Evolutionary conservation across 108 stramenopile genomes (phyloP).

Genomic region (Nannochloropsis oceanica): DNA sequence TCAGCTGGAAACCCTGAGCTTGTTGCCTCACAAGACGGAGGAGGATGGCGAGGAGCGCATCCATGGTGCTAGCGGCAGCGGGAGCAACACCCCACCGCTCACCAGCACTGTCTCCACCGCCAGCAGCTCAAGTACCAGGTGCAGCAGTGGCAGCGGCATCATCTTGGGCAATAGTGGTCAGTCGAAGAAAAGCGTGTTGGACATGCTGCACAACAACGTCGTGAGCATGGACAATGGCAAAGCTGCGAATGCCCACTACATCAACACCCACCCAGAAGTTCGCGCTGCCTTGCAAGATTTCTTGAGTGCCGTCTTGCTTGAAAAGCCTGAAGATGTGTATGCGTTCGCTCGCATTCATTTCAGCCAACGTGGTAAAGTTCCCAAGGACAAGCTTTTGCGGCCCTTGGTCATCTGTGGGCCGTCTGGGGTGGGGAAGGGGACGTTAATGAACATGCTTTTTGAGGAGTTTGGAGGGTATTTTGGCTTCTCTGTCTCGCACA

Average conservation of each 20-base stretch:
- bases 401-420: constrained; percentile 45
- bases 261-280: not conserved
- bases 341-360: not conserved
- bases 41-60: not conserved
- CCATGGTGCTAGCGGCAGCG: not conserved
- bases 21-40: not conserved
- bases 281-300: not conserved
- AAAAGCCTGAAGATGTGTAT: not conserved
- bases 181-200: not conserved
- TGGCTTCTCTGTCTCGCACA: constrained; percentile 70
- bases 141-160: too few relatives aligned
- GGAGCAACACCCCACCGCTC: not conserved
- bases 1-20: not conserved
- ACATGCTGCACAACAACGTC: not conserved
- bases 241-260: not conserved
- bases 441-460: constrained; percentile 37
- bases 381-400: not conserved
- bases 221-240: not conserved
- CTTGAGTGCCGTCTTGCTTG: not conserved
- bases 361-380: not conserved
- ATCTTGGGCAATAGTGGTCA: not conserved
- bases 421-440: constrained; percentile 46
- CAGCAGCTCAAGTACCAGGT: too few relatives aligned
- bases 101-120: too few relatives aligned
- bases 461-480: constrained; percentile 16